A percentile compares a stretch with the other conserved stretches of the same genome.
Evolutionary conservation across 176 grass and related monocot species (phyloP).

Genomic region (Olyra latifolia): DNA sequence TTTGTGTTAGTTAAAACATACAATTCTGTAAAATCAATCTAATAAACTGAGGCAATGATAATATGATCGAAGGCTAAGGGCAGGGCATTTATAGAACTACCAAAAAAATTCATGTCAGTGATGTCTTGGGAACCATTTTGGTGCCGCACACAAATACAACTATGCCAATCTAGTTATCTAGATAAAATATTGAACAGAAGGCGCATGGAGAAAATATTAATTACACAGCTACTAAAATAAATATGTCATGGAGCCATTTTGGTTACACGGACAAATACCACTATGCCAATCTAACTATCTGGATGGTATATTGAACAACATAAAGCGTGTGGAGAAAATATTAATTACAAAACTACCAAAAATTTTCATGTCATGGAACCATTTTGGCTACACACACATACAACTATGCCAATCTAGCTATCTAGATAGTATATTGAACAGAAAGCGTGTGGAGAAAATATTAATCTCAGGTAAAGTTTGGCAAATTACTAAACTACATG

Average conservation of each 20-base stretch:
- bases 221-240: background rate
- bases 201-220: background rate
- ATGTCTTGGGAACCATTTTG: background rate
- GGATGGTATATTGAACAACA: too few relatives aligned
- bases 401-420: background rate
- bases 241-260: too few relatives aligned
- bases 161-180: background rate
- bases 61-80: background rate
- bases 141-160: background rate
- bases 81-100: background rate
- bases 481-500: background rate
- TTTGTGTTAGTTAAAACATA: background rate
- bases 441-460: background rate
- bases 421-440: background rate
- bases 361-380: too few relatives aligned
- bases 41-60: background rate
- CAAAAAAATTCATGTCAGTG: background rate
- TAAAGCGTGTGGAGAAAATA: too few relatives aligned
- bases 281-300: too few relatives aligned
- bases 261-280: too few relatives aligned
- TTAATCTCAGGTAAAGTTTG: background rate
- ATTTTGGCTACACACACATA: background rate
- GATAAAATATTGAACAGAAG: background rate
- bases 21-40: background rate
- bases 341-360: background rate